phyloP scores from a whole-genome alignment of 1,284 basidiomycete species.

The Rhodotorula sp. region DNA sequence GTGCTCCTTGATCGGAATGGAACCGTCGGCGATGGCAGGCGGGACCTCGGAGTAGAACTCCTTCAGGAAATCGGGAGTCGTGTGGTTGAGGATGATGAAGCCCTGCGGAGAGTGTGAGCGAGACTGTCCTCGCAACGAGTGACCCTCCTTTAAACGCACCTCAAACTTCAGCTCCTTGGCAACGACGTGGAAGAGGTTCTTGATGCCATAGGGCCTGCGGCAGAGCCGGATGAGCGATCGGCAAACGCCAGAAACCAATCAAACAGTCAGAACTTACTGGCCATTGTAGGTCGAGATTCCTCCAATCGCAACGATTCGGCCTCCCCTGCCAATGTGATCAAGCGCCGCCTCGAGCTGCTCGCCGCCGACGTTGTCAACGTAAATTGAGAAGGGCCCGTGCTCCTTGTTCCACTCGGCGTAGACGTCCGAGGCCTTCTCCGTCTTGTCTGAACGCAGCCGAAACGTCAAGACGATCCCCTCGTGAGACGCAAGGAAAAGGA shows the following conservation, averaged over 20 bases:
- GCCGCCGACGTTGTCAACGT: slow-evolving; percentile 41
- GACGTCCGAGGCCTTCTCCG: slow-evolving; percentile 17
- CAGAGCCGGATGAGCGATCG: too few relatives aligned
- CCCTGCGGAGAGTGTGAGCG: not conserved
- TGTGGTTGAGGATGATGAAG: slow-evolving; percentile 31
- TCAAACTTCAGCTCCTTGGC: slow-evolving; percentile 70
- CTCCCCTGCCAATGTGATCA: slow-evolving; percentile 23
- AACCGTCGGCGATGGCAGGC: slow-evolving; percentile 60
- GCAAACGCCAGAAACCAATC: too few relatives aligned
- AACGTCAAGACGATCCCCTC: slow-evolving; percentile 54
- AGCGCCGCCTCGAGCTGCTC: slow-evolving; percentile 39
- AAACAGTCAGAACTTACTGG: too few relatives aligned
- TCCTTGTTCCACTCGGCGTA: slow-evolving; percentile 26
- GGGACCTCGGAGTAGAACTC: slow-evolving; percentile 54
- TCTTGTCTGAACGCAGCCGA: slow-evolving; percentile 43
- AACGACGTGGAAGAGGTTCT: slow-evolving; percentile 62
- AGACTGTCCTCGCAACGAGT: not conserved
- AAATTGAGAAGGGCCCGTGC: slow-evolving; percentile 30
- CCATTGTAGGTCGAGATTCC: slow-evolving; percentile 25
- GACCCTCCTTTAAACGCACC: slow-evolving; percentile 64
- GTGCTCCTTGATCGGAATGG: slow-evolving; percentile 56
- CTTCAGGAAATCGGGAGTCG: slow-evolving; percentile 8
- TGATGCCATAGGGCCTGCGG: slow-evolving; percentile 47
- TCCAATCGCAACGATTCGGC: slow-evolving; percentile 28
- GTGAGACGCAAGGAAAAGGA: slow-evolving; percentile 48